These are phyloP conservation scores for Metschnikowia similis DNA, from an alignment of 805 yeast genomes.

Conservation along the genomic window DNA sequence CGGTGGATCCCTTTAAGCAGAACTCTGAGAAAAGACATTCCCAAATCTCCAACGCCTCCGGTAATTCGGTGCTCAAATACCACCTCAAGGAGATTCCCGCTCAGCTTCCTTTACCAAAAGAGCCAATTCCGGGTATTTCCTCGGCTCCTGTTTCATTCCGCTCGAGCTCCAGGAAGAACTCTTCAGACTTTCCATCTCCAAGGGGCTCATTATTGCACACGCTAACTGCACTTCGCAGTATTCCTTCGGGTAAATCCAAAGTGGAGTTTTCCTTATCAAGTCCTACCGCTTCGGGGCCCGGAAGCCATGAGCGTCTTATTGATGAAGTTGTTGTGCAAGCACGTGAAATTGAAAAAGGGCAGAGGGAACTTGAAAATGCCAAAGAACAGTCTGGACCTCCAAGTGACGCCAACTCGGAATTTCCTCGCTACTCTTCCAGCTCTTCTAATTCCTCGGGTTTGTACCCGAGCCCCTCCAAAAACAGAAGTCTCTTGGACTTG, in stretches of 20 bases:
- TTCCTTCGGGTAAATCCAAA: slow-evolving; percentile 28
- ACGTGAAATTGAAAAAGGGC: neutral
- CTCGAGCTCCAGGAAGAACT: slow-evolving; percentile 32
- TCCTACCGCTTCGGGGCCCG: neutral
- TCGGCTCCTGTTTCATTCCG: slow-evolving; percentile 31
- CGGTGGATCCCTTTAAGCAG: slow-evolving; percentile 25
- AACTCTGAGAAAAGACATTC: slow-evolving; percentile 11
- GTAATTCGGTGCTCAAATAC: slow-evolving; percentile 10
- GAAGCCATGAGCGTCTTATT: neutral
- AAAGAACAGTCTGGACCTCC: neutral
- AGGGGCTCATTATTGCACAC: slow-evolving; percentile 40
- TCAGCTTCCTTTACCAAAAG: slow-evolving; percentile 52
- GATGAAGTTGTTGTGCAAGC: neutral
- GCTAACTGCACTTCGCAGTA: slow-evolving; percentile 35
- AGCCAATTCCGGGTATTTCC: slow-evolving; percentile 44
- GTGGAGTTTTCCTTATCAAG: slow-evolving; percentile 31
- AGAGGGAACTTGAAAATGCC: neutral
- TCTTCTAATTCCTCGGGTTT: neutral
- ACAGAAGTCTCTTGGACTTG: slow-evolving; percentile 24
- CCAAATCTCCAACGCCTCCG: slow-evolving; percentile 9
- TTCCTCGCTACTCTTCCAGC: neutral
- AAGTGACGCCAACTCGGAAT: neutral
- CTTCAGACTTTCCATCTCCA: slow-evolving; percentile 36
- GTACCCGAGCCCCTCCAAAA: neutral
- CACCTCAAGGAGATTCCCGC: slow-evolving; percentile 47